Evolutionary conservation across 331 rosid genomes (phyloP).

Genomic region (Dryas integrifolia): DNA sequence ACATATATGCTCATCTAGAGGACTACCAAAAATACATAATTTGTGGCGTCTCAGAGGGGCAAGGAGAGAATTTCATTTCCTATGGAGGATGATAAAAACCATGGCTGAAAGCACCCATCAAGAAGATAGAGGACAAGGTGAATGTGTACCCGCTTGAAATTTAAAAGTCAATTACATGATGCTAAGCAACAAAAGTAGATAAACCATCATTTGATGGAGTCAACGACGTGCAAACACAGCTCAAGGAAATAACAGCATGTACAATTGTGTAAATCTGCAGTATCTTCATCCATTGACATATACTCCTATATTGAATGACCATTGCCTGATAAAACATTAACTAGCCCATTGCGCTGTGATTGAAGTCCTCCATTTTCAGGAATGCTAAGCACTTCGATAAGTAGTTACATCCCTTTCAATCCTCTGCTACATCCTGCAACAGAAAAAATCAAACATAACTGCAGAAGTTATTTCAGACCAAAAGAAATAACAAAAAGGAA

Average conservation of each 20-base stretch:
- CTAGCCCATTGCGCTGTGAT: slow-evolving; percentile 7
- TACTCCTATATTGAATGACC: slow-evolving; percentile 6
- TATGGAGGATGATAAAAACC: not conserved
- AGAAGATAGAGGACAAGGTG: not conserved
- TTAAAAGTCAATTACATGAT: slow-evolving; percentile 4
- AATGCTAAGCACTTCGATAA: slow-evolving; percentile 11
- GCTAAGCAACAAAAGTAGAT: not conserved
- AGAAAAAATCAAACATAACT: not conserved
- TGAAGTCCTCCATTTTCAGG: slow-evolving; percentile 19
- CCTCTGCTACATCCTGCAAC: slow-evolving; percentile 19
- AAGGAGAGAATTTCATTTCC: too few species aligned
- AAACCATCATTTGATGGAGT: not conserved
- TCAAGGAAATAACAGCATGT: not conserved
- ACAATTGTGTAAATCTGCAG: not conserved
- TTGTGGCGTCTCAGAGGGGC: too few species aligned
- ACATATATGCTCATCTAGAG: too few species aligned
- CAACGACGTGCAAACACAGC: not conserved
- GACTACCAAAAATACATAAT: too few species aligned
- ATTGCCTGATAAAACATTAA: slow-evolving; percentile 8
- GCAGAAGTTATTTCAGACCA: too few species aligned
- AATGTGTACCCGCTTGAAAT: not conserved
- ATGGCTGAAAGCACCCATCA: not conserved
- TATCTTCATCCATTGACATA: slow-evolving; percentile 11
- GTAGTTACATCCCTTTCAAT: slow-evolving; percentile 23
- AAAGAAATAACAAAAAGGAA: too few species aligned